phyloP scores from a whole-genome alignment of 176 grass and related monocot genomes.

The Musa beccarii region DNA sequence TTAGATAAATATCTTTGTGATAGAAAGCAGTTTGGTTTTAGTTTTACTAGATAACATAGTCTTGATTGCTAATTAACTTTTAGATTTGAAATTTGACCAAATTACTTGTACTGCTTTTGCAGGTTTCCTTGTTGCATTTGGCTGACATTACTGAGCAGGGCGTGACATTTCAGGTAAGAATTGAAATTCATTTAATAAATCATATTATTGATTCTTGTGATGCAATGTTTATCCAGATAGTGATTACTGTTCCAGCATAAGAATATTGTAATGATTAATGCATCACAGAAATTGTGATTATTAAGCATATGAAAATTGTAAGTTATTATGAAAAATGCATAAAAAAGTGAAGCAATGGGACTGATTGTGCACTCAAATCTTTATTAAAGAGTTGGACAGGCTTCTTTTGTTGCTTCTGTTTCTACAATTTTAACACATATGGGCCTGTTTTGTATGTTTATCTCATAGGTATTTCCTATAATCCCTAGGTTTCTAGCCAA shows the following conservation, averaged over 20 bases:
- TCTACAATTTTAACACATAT: neutral
- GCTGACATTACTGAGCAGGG: slow-evolving; percentile 96
- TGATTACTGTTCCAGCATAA: neutral
- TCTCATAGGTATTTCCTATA: neutral
- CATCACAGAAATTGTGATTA: neutral
- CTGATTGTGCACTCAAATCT: neutral
- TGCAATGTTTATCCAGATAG: neutral
- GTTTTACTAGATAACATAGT: neutral
- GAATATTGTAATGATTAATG: neutral
- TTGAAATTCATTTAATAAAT: neutral
- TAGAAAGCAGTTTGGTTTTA: neutral
- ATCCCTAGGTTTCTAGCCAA: neutral
- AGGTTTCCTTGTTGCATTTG: slow-evolving; percentile 97
- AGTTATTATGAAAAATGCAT: neutral
- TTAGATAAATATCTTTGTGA: neutral
- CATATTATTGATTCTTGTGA: neutral
- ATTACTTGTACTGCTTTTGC: neutral
- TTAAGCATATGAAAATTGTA: neutral
- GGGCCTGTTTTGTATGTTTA: neutral
- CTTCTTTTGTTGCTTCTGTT: neutral
- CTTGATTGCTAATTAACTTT: neutral
- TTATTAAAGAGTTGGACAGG: neutral
- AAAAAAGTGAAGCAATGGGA: neutral
- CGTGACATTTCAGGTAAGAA: slow-evolving; percentile 94
- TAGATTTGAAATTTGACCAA: neutral